Evolutionary conservation across 163 green algal genomes (phyloP), one percentile per base, ranked within the genome.

Genomic region (Coccomyxa subellipsoidea): DNA sequence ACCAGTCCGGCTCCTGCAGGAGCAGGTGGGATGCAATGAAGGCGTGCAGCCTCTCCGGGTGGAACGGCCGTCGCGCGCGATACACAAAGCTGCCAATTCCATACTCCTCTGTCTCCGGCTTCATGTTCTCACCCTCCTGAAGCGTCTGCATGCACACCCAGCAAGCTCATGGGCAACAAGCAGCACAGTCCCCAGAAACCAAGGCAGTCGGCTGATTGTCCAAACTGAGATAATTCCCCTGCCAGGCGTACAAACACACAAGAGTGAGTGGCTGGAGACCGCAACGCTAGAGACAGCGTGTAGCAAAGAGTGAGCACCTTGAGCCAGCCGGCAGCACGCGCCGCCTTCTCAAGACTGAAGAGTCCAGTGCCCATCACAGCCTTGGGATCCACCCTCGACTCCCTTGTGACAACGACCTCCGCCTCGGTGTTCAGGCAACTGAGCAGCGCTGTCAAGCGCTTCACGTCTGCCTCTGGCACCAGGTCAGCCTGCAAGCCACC

Each of bases 81-180:
- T 93, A 97, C 10, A 97, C 90, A 66, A 93, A 97, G 73, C 81
- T 92, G 39, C 36, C 75, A 69, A 97, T 95, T 78, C 92, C 93
- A 81, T 93, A 95, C 84, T 93, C 89, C 73, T 89, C 80, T 0
- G 90, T 91, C 53, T 93, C 89, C n/a, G 94, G 88, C 27, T 76
- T 70, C 40, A 90, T 82, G 82, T 54, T 79, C n/a, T 72, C 69
- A 31, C 84, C 71, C 40, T 59, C 47, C 47, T 59, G 47, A 59
- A 59, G 47, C 47, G 47, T 59, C 47, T 59, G 47, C 47, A 59
- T 27, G 4, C 1, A 18, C 47, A 59, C 47, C n/a, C 1, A 59
- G 47, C 47, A 27, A 59, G 47, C 23, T 59, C 47, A n/a, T n/a
- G n/a, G n/a, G n/a, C n/a, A n/a, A n/a, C n/a, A n/a, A n/a, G n/a